A percentile compares a stretch with the other conserved stretches of the same genome.
Evolutionary conservation across 768 basidiomycete species (phyloP).

Genomic region (Russula foetens): DNA sequence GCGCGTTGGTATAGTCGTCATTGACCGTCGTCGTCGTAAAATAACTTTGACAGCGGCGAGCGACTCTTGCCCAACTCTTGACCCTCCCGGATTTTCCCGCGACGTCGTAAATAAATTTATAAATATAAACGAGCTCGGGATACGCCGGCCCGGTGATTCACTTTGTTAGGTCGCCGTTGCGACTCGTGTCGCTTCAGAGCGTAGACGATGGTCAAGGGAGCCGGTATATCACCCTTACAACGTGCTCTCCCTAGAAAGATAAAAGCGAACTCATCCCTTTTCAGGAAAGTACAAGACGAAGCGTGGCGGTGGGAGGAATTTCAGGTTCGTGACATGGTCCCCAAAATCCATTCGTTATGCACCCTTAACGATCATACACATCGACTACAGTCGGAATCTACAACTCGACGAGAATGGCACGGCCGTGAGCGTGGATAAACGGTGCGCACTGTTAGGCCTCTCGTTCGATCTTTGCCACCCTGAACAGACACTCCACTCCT

Average conservation of each 20-base stretch:
- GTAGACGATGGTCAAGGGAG: constrained; percentile 1
- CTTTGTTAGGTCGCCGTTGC: no score
- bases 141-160: no score
- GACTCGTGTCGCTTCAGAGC: background rate
- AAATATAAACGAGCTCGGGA: background rate
- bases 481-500: background rate
- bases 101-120: background rate
- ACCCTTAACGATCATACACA: constrained; percentile 10
- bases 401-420: constrained; percentile 25
- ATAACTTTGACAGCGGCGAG: no score
- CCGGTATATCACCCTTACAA: background rate
- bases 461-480: background rate
- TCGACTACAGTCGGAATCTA: constrained; percentile 16
- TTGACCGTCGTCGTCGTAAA: constrained; percentile 21
- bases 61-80: no score
- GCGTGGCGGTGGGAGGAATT: constrained; percentile 37
- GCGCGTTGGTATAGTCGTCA: constrained; percentile 86
- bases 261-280: background rate
- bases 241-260: no score
- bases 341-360: no score
- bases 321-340: constrained; percentile 23
- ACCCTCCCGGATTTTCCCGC: background rate
- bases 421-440: constrained; percentile 21
- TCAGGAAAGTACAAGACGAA: constrained; percentile 37
- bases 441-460: constrained; percentile 1